Base-by-base conservation (phyloP, 108 stramenopile species). In the Cylindrotheca closterium region DNA sequence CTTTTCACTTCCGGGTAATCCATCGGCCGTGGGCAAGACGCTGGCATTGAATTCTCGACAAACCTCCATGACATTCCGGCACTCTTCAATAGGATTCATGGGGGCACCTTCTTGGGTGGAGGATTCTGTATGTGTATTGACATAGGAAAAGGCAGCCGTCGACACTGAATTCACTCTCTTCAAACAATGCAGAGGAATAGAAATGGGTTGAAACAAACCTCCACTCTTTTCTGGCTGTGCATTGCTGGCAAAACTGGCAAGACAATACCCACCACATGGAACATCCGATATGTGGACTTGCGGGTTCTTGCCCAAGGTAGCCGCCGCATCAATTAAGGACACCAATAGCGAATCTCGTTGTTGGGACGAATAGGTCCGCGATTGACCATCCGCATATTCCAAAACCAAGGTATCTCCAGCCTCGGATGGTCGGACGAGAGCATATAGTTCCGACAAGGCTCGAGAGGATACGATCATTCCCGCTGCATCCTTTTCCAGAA, bases 11-110 rank as follows among this genome's bases (percentile, higher is more conserved):
- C 33, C 48, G 1, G 74, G 72, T 15, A 83, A 42, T 10, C 78
- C 82, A 27, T 77, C 80, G 26, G 62, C 77, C 1, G 65, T 68
- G 3, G 79, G 79, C 31, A 70, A 60, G n/a, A 88, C 80, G 57
- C 77, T 88, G 3, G 83, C 77, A 70, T 81, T 83, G 72, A 88
- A 88, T 52, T 81, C 83, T 23, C 73, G 75, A 66, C 82, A 84
- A 19, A 74, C 59, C 42, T 82, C 79, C 7, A 83, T 47, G 1
- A 80, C 69, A 23, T 49, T 61, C 2, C 61, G 64, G 48, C 77
- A 75, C 54, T 84, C 79, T 28, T 82, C 65, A 33, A 79, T 64
- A 17, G 78, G 60, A 55, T 75, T 63, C 33, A 80, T 30, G 2
- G 54, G 60, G 24, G 49, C 64, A 23, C 67, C 72, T 32, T 65